Conservation (phyloP, 768 basidiomycete genomes). For the Trametes punicea region DNA sequence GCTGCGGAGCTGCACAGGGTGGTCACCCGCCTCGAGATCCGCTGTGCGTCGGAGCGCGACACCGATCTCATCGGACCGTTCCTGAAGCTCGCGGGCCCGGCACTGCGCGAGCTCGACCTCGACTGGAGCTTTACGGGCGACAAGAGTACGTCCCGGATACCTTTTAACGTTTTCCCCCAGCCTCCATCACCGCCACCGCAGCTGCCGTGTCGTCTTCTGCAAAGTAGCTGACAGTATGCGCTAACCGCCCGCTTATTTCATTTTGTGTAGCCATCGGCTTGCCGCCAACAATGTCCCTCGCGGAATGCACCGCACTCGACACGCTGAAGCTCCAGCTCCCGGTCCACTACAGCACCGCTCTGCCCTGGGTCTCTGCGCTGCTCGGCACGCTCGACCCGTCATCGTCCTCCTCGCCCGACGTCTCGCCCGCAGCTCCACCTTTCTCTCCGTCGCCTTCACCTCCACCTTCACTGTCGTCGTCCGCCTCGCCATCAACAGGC, state of each 20-base stretch:
- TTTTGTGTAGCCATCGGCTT: conserved; percentile 18
- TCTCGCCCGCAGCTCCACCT: neutral
- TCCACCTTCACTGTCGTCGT: too few relatives aligned
- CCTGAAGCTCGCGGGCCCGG: conserved; percentile 17
- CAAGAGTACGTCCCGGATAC: conserved; percentile 9
- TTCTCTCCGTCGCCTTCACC: neutral
- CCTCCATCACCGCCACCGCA: neutral
- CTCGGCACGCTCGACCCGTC: conserved; percentile 17
- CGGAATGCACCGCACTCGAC: conserved; percentile 16
- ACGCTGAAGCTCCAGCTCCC: conserved; percentile 22
- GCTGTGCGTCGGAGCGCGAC: conserved; percentile 22
- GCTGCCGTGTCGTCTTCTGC: neutral
- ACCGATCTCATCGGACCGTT: conserved; percentile 22
- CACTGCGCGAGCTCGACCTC: conserved; percentile 23
- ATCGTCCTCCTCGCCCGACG: neutral
- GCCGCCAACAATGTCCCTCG: conserved; percentile 21
- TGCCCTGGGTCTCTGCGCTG: conserved; percentile 23
- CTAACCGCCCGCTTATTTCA: neutral
- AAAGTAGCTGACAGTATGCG: neutral
- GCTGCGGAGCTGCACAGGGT: conserved; percentile 14
- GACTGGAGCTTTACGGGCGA: conserved; percentile 25
- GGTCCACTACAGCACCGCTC: conserved; percentile 15
- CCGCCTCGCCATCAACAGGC: too few relatives aligned
- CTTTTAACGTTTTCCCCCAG: neutral
- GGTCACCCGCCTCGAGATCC: conserved; percentile 18